phyloP scores from a whole-genome alignment of 768 basidiomycete species.

The Lactifluus rugatus region DNA sequence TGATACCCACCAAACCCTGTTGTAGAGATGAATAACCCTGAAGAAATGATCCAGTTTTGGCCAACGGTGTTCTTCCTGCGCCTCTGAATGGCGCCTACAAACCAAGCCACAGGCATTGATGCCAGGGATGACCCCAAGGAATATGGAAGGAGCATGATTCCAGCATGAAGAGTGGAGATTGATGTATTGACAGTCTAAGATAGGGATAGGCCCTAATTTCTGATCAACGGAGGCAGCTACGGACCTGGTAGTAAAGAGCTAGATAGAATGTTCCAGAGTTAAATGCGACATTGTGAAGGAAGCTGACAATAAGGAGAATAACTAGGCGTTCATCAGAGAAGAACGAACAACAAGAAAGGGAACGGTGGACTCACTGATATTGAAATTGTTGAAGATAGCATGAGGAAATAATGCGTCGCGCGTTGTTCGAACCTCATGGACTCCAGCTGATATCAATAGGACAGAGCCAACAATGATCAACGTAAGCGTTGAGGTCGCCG shows the following conservation, averaged over 20 bases:
- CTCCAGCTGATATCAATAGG: constrained; percentile 46
- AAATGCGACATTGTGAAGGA: constrained; percentile 77
- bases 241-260: constrained; percentile 72
- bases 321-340: constrained; percentile 33
- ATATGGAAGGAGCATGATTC: constrained; percentile 69
- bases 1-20: constrained; percentile 57
- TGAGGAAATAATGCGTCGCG: constrained; percentile 68
- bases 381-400: constrained; percentile 47
- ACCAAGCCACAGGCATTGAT: constrained; percentile 81
- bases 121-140: constrained; percentile 78
- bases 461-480: constrained; percentile 48
- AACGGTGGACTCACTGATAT: constrained; percentile 39
- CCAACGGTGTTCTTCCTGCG: constrained; percentile 47
- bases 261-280: constrained; percentile 83
- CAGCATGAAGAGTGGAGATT: constrained; percentile 56
- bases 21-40: constrained; percentile 55
- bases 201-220: not conserved
- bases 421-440: constrained; percentile 58
- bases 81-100: constrained; percentile 58
- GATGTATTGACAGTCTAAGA: constrained; percentile 58
- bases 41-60: constrained; percentile 54
- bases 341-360: not conserved
- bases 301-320: constrained; percentile 54
- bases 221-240: constrained; percentile 8
- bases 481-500: constrained; percentile 46